Conservation (phyloP, 2,329 filamentous ascomycete species). For the Dactylonectria estremocensis region DNA sequence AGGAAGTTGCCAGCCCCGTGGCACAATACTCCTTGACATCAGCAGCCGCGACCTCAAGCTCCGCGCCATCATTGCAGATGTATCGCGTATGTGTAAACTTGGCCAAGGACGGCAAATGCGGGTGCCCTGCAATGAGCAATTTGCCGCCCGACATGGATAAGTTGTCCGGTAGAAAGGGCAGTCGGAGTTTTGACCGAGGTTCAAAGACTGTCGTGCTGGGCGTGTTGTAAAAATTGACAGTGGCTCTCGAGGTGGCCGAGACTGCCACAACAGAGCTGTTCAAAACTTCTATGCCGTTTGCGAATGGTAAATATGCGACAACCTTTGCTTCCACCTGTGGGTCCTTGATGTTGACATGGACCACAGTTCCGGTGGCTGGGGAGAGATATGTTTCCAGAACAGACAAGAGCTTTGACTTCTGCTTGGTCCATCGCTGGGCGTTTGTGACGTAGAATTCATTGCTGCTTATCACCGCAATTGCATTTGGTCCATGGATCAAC, state of each 20-base stretch:
- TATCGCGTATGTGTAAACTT: conserved; percentile 37
- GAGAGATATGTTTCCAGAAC: conserved; percentile 54
- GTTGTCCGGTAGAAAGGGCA: conserved; percentile 60
- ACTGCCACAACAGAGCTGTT: conserved; percentile 58
- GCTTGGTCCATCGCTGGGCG: conserved; percentile 54
- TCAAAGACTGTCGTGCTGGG: conserved; percentile 11
- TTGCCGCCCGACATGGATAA: conserved; percentile 47
- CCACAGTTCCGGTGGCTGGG: conserved; percentile 52
- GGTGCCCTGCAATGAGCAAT: conserved; percentile 60
- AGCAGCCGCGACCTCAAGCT: too few species aligned
- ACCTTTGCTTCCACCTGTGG: conserved; percentile 37
- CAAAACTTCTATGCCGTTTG: conserved; percentile 60
- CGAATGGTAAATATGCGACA: conserved; percentile 55
- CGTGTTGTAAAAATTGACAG: conserved; percentile 33
- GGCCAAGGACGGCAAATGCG: conserved; percentile 52
- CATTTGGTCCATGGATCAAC: conserved; percentile 57
- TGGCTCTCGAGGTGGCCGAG: conserved; percentile 50
- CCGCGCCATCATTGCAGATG: too few species aligned
- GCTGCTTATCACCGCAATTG: conserved; percentile 53
- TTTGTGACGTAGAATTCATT: conserved; percentile 61
- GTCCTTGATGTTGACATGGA: conserved; percentile 51
- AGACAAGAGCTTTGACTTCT: conserved; percentile 45
- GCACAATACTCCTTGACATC: conserved; percentile 32
- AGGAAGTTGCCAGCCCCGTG: conserved; percentile 49
- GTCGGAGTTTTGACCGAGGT: conserved; percentile 14